Conservation (phyloP, 805 yeast species). For the Monosporozyma yasuniensis region DNA sequence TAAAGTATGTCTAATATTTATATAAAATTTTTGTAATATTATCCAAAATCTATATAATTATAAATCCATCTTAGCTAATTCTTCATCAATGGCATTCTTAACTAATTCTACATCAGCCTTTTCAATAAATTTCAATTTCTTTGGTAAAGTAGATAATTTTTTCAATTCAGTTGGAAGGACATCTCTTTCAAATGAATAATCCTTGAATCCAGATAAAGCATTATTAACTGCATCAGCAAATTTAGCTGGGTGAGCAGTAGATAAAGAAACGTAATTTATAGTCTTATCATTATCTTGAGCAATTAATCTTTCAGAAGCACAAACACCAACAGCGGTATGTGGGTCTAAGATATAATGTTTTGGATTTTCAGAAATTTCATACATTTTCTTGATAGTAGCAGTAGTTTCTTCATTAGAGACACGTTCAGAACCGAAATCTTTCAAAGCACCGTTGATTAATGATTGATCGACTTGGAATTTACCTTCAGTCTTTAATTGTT, state of each 20-base stretch:
- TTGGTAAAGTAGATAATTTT: slow-evolving; percentile 57
- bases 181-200: slow-evolving; percentile 77
- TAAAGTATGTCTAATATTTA: neutral
- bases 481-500: slow-evolving; percentile 64
- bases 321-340: slow-evolving; percentile 91
- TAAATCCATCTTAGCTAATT: slow-evolving; percentile 44
- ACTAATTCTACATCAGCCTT: slow-evolving; percentile 65
- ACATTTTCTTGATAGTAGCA: slow-evolving; percentile 65
- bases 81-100: slow-evolving; percentile 67
- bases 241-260: slow-evolving; percentile 99
- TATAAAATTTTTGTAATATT: neutral
- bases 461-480: slow-evolving; percentile 59
- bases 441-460: slow-evolving; percentile 57
- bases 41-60: slow-evolving; percentile 6
- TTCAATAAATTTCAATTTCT: slow-evolving; percentile 64
- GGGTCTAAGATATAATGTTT: slow-evolving; percentile 85
- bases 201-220: slow-evolving; percentile 56
- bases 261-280: slow-evolving; percentile 58
- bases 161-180: slow-evolving; percentile 86
- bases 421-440: slow-evolving; percentile 67
- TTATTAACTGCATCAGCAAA: slow-evolving; percentile 91
- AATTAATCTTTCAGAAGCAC: slow-evolving; percentile 60
- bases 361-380: slow-evolving; percentile 43
- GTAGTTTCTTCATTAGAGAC: slow-evolving; percentile 72
- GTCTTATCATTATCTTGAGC: slow-evolving; percentile 36